These are phyloP conservation scores for Asterochloris sp. DNA, from an alignment of 139 green algal species.

Conservation along the genomic window DNA sequence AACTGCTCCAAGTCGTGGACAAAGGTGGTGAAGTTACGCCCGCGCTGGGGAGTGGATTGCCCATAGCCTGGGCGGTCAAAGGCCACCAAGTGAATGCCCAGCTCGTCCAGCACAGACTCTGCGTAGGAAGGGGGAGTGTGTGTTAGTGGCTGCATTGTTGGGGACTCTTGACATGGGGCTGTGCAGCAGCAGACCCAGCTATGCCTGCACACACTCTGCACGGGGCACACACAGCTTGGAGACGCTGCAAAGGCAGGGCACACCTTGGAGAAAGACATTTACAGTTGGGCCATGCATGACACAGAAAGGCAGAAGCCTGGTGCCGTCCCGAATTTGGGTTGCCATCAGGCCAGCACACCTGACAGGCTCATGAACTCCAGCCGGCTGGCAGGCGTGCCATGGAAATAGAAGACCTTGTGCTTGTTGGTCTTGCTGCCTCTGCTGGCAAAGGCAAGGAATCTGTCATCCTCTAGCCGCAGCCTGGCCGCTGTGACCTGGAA, in stretches of 20 bases:
- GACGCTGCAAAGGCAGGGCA: no score
- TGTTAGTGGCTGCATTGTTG: no score
- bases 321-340: no score
- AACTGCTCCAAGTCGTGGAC: slow-evolving; percentile 9
- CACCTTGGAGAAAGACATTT: no score
- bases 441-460: slow-evolving; percentile 7
- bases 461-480: slow-evolving; percentile 1
- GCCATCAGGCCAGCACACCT: neutral
- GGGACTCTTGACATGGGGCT: no score
- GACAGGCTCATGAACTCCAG: neutral
- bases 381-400: slow-evolving; percentile 17
- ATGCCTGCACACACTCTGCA: no score
- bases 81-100: slow-evolving; percentile 5
- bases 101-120: neutral
- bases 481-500: neutral
- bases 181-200: no score
- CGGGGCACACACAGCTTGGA: no score
- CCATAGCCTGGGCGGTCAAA: slow-evolving; percentile 21
- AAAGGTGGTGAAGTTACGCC: slow-evolving; percentile 3
- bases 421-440: neutral
- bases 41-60: slow-evolving; percentile 4
- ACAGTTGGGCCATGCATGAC: no score
- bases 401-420: slow-evolving; percentile 10
- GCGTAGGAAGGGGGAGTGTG: no score
- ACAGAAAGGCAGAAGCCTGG: no score